These are phyloP conservation scores for Chionographis japonica DNA, from an alignment of 106 monocot genomes.

Conservation along the genomic window DNA sequence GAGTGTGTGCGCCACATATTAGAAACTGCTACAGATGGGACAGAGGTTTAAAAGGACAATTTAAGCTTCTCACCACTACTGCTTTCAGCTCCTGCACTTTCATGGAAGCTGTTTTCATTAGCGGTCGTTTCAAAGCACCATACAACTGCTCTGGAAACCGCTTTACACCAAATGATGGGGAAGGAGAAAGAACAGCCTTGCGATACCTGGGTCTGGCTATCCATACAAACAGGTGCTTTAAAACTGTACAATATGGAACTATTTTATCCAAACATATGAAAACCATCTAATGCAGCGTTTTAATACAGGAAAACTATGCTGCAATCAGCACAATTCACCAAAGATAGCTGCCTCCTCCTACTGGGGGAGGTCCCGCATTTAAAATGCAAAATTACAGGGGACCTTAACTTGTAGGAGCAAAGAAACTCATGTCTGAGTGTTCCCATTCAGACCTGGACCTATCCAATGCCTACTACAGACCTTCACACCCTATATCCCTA, in stretches of 20 bases:
- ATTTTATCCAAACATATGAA: neutral
- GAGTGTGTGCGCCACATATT: neutral
- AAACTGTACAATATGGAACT: neutral
- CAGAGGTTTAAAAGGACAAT: neutral
- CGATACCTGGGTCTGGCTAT: conserved; percentile 27
- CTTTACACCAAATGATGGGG: conserved; percentile 8
- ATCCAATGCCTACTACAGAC: too few relatives aligned
- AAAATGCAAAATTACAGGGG: too few relatives aligned
- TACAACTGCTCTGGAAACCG: neutral
- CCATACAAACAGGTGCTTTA: conserved; percentile 12
- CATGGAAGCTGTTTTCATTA: conserved; percentile 25
- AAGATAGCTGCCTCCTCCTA: too few relatives aligned
- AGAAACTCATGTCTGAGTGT: too few relatives aligned
- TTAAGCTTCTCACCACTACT: conserved; percentile 21
- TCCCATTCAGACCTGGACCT: too few relatives aligned
- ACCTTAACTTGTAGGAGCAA: too few relatives aligned
- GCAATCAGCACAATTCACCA: too few relatives aligned
- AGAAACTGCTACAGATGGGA: neutral
- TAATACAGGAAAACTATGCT: too few relatives aligned
- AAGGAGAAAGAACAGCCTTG: conserved; percentile 6
- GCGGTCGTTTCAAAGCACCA: conserved; percentile 10
- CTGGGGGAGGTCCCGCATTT: too few relatives aligned
- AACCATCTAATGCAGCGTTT: too few relatives aligned
- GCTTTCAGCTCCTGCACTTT: conserved; percentile 27
- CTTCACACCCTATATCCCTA: too few relatives aligned